Percentiles rank a stretch among this genome's conserved stretches.
Conservation (phyloP, 1,139 yeast genomes). For the Pichia sp. region DNA sequence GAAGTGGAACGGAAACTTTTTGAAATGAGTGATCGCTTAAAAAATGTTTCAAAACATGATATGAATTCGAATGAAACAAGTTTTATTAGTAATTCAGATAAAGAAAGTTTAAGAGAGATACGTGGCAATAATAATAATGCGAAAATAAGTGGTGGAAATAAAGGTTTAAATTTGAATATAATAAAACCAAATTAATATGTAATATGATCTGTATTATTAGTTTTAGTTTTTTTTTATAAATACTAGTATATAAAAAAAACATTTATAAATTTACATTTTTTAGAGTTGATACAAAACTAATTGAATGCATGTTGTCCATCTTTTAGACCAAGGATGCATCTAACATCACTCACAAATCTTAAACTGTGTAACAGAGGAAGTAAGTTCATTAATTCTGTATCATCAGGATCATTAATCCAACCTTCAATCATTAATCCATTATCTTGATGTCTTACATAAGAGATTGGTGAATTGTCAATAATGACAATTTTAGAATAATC, state of each 20-base stretch:
- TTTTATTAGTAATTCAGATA: no score
- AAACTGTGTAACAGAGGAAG: slow-evolving; percentile 78
- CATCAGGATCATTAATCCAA: slow-evolving; percentile 94
- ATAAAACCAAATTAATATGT: neutral
- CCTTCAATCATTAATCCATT: slow-evolving; percentile 94
- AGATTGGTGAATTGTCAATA: slow-evolving; percentile 86
- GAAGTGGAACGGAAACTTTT: slow-evolving; percentile 8
- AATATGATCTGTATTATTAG: no score
- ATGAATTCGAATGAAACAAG: neutral
- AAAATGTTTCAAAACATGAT: neutral
- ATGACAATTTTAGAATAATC: slow-evolving; percentile 72
- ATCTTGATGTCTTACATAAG: slow-evolving; percentile 75
- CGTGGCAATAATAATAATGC: neutral
- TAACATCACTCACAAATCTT: slow-evolving; percentile 79
- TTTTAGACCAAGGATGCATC: slow-evolving; percentile 69
- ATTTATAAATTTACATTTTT: no score
- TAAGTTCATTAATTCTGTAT: slow-evolving; percentile 70
- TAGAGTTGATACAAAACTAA: neutral
- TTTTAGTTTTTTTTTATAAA: no score
- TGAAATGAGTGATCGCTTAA: slow-evolving; percentile 4
- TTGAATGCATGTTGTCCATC: slow-evolving; percentile 65
- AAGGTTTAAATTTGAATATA: slow-evolving; percentile 11
- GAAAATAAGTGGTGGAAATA: neutral
- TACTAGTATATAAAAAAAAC: no score
- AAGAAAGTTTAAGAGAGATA: no score